phyloP scores from a whole-genome alignment of 768 basidiomycete genomes.

The Lanmaoa rubissima region DNA sequence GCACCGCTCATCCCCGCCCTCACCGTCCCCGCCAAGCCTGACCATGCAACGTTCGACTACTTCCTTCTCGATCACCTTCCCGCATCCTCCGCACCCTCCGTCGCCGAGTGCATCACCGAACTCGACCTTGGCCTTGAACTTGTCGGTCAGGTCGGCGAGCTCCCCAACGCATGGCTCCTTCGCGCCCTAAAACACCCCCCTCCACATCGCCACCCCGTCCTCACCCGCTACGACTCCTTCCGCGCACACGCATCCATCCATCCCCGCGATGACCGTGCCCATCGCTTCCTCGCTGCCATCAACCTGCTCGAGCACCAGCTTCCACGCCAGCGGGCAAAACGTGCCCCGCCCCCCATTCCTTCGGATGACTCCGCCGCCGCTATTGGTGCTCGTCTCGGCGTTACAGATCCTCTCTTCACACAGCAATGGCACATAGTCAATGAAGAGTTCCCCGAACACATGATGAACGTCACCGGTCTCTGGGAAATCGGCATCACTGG shows the following conservation, averaged over 20 bases:
- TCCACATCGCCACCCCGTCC: constrained; percentile 33
- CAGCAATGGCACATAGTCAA: constrained; percentile 97
- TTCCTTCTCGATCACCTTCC: constrained; percentile 75
- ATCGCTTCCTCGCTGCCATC: constrained; percentile 53
- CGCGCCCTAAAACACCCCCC: constrained; percentile 43
- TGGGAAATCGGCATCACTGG: constrained; percentile 94
- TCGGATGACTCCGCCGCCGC: constrained; percentile 40
- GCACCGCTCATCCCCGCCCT: background rate
- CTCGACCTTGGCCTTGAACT: constrained; percentile 83
- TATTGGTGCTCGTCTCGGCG: constrained; percentile 58
- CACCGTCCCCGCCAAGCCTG: constrained; percentile 35
- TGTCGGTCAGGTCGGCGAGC: constrained; percentile 84
- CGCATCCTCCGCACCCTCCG: constrained; percentile 46
- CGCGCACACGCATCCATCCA: constrained; percentile 34
- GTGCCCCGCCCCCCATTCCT: constrained; percentile 62
- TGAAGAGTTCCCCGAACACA: constrained; percentile 72
- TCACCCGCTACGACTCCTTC: constrained; percentile 48
- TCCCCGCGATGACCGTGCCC: constrained; percentile 39
- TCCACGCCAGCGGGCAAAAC: constrained; percentile 67
- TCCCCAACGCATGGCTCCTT: constrained; percentile 81
- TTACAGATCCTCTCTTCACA: constrained; percentile 79
- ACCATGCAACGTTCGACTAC: constrained; percentile 71
- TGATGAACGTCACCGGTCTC: constrained; percentile 89
- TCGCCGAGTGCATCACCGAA: constrained; percentile 53
- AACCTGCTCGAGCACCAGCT: constrained; percentile 59